Base-by-base conservation (phyloP, 768 basidiomycete genomes). In the Cytidiella melzeri region DNA sequence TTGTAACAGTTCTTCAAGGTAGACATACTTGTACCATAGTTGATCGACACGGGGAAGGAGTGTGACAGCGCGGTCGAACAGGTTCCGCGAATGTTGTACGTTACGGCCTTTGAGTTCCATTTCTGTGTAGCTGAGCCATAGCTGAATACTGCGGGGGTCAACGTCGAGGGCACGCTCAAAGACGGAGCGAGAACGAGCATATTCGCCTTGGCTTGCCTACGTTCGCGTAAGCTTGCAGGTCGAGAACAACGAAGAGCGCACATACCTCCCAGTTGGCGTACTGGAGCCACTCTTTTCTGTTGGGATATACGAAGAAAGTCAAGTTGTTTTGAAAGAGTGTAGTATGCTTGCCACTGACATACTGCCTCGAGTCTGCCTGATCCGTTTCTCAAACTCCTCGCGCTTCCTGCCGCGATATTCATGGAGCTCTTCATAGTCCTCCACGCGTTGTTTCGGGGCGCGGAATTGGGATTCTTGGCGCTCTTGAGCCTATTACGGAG, bases 1-100 rank as follows among this genome's bases (percentile, higher is more conserved):
- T 60, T 94, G 87, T 11, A 99, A 78, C 2, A 99, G 79, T 64
- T 99, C 96, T 63, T 99, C 96, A 47, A 99, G 81, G 67, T 96
- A 97, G 51, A 99, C 95, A 49, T 97, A 99, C 67, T 97, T 97
- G 79, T 98, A 98, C 96, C 96, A 98, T 5, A 99, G 77, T 62
- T 95, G 88, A 65, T 99, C 94, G 43, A 99, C 84, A 40, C 96
- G 85, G 9, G 96, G 96, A 21, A 99, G 83, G 1, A 98, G 77
- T 4, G 95, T 99, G 54, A 99, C 93, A 2, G 93, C 92, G 56
- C 96, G 83, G 72, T 99, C 96, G 65, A 91, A 98, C 20, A 98
- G 77, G 68, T 99, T 99, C 44, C 96, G 85, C 0, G 96, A 85
- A 58, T 98, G 96, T 61, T 95, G 89, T 46, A 99, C 91, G 61